Percentiles rank a stretch among this genome's conserved stretches.
Conservation (phyloP, 2,329 filamentous ascomycete species). For the Beauveria caledonica region DNA sequence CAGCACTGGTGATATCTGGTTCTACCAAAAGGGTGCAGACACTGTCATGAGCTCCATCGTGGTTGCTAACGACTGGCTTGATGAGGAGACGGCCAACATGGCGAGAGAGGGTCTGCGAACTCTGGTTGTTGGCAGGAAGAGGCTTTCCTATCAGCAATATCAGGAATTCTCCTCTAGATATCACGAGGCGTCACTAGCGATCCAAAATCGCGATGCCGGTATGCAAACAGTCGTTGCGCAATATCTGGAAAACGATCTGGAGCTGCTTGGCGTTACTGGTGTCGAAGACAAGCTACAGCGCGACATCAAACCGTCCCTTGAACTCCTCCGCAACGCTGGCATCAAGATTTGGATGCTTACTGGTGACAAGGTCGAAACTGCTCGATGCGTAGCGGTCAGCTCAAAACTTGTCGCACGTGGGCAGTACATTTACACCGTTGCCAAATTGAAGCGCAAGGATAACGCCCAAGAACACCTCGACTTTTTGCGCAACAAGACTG, state of each 20-base stretch:
- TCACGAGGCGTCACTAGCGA: slow-evolving; percentile 69
- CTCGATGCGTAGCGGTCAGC: slow-evolving; percentile 89
- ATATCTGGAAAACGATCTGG: slow-evolving; percentile 78
- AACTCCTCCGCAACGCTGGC: slow-evolving; percentile 89
- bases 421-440: slow-evolving; percentile 91
- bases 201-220: slow-evolving; percentile 70
- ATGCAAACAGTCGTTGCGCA: slow-evolving; percentile 75
- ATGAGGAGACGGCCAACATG: slow-evolving; percentile 99
- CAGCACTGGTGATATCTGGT: slow-evolving; percentile 78
- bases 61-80: slow-evolving; percentile 93
- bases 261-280: slow-evolving; percentile 92
- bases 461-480: slow-evolving; percentile 82
- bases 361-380: slow-evolving; percentile 96
- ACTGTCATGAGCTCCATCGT: slow-evolving; percentile 98
- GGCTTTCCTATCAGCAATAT: slow-evolving; percentile 70
- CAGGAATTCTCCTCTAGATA: slow-evolving; percentile 68
- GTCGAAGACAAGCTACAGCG: slow-evolving; percentile 95
- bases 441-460: slow-evolving; percentile 75
- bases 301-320: slow-evolving; percentile 90
- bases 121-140: slow-evolving; percentile 88
- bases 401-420: slow-evolving; percentile 89
- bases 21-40: slow-evolving; percentile 96
- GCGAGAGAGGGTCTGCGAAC: slow-evolving; percentile 91
- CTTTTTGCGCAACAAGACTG: slow-evolving; percentile 79
- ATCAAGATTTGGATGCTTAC: slow-evolving; percentile 99